These are phyloP conservation scores for Pyrenochaeta sp. DNA, from an alignment of 2,329 filamentous ascomycete genomes.

Conservation along the genomic window DNA sequence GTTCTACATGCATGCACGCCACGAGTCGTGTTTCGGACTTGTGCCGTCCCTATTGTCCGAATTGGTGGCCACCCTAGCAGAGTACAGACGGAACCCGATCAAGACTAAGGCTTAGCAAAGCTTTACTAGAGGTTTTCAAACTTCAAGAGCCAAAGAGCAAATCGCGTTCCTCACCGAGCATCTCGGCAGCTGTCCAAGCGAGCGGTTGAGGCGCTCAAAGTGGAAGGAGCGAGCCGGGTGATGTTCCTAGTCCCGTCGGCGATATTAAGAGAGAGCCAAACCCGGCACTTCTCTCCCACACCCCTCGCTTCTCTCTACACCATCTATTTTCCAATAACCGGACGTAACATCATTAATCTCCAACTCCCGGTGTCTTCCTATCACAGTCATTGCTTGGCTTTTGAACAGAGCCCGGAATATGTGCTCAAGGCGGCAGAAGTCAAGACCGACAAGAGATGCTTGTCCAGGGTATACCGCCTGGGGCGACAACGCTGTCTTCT, in stretches of 20 bases:
- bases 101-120: constrained; percentile 1
- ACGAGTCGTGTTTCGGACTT: too few species aligned
- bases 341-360: constrained; percentile 1
- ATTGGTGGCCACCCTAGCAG: too few species aligned
- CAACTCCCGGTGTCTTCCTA: background rate
- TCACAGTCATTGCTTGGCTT: constrained; percentile 2
- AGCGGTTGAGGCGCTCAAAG: constrained; percentile 8
- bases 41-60: too few species aligned
- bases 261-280: constrained; percentile 4
- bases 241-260: background rate
- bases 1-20: too few species aligned
- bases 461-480: constrained; percentile 12
- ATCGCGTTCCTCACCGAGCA: background rate
- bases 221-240: constrained; percentile 2
- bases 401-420: background rate
- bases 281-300: constrained; percentile 1
- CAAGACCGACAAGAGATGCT: constrained; percentile 28
- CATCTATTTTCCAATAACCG: constrained; percentile 3
- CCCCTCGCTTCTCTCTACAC: constrained; percentile 2
- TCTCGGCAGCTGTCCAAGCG: constrained; percentile 6
- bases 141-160: too few species aligned
- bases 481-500: background rate
- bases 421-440: constrained; percentile 18
- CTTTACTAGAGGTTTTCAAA: background rate
- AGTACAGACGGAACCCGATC: too few species aligned